Evolutionary conservation across 129 eudicot genomes (phyloP).

Genomic region (Smallanthus sonchifolius): DNA sequence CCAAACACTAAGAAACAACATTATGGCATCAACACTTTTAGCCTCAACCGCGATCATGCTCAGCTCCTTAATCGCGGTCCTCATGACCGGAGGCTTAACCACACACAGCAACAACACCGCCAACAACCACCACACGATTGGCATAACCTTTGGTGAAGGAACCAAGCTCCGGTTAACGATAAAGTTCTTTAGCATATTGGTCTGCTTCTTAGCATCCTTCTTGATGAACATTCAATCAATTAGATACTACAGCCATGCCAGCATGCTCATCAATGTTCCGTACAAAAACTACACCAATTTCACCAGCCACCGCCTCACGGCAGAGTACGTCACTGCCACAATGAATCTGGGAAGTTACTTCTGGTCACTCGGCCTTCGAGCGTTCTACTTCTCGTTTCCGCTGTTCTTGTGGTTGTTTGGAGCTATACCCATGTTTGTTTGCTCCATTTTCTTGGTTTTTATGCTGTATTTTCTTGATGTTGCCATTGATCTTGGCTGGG

Average conservation of each 20-base stretch:
- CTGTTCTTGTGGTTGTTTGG: conserved; percentile 80
- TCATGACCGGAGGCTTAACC: conserved; percentile 49
- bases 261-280: conserved; percentile 80
- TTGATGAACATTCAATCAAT: conserved; percentile 74
- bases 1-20: conserved; percentile 86
- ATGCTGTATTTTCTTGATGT: conserved; percentile 62
- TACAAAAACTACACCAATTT: conserved; percentile 31
- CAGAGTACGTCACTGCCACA: conserved; percentile 52
- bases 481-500: conserved; percentile 36
- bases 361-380: conserved; percentile 74
- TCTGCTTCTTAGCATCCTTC: conserved; percentile 75
- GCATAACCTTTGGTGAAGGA: conserved; percentile 39
- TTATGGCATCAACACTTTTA: conserved; percentile 91
- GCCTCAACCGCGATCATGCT: conserved; percentile 88
- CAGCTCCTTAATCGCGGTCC: conserved; percentile 77
- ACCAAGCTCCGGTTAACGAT: conserved; percentile 45
- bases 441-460: conserved; percentile 48
- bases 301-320: conserved; percentile 30
- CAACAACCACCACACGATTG: conserved; percentile 14
- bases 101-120: conserved; percentile 4
- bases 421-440: conserved; percentile 70
- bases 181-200: conserved; percentile 67
- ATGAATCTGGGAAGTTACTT: conserved; percentile 76
- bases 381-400: conserved; percentile 74
- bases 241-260: conserved; percentile 78